Percentiles rank a stretch among this genome's conserved stretches.
phyloP scores from a whole-genome alignment of 805 yeast genomes.

The Dipodascopsis uninucleata region DNA sequence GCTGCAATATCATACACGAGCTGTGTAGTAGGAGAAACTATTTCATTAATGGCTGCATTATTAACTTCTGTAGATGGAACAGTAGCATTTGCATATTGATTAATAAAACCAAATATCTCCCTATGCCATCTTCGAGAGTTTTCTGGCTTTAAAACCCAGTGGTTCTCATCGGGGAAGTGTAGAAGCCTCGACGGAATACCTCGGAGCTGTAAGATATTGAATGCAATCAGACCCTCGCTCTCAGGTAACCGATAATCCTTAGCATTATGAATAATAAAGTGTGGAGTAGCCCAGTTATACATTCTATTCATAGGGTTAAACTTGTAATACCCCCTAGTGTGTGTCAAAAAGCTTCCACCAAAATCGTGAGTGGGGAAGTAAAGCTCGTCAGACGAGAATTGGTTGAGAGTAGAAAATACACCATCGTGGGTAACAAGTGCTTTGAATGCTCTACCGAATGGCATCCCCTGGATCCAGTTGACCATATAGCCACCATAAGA shows the following conservation, averaged over 20 bases:
- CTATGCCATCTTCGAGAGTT: constrained; percentile 31
- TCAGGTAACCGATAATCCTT: constrained; percentile 31
- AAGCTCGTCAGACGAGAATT: constrained; percentile 29
- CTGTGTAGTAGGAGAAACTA: neutral
- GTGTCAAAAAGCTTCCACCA: constrained; percentile 29
- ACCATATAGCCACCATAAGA: constrained; percentile 34
- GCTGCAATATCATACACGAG: too few species aligned
- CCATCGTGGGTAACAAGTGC: constrained; percentile 34
- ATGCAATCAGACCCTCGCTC: constrained; percentile 31
- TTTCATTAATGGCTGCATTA: neutral
- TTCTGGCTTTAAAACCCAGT: constrained; percentile 33
- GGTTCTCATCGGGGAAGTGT: constrained; percentile 32
- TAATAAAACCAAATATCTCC: constrained; percentile 29
- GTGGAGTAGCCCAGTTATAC: constrained; percentile 31
- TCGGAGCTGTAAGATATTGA: constrained; percentile 29
- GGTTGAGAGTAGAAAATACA: constrained; percentile 28
- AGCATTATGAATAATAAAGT: constrained; percentile 30
- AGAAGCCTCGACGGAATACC: constrained; percentile 29
- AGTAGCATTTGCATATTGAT: constrained; percentile 6
- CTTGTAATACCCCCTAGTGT: constrained; percentile 26
- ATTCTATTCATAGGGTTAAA: constrained; percentile 30
- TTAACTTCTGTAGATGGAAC: neutral
- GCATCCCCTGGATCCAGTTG: constrained; percentile 33
- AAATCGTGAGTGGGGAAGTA: constrained; percentile 31
- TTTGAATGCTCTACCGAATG: constrained; percentile 29